A percentile compares a stretch with the other conserved stretches of the same genome.
These are phyloP conservation scores for Pythium periplocum DNA, from an alignment of 352 stramenopile species.

Conservation along the genomic window DNA sequence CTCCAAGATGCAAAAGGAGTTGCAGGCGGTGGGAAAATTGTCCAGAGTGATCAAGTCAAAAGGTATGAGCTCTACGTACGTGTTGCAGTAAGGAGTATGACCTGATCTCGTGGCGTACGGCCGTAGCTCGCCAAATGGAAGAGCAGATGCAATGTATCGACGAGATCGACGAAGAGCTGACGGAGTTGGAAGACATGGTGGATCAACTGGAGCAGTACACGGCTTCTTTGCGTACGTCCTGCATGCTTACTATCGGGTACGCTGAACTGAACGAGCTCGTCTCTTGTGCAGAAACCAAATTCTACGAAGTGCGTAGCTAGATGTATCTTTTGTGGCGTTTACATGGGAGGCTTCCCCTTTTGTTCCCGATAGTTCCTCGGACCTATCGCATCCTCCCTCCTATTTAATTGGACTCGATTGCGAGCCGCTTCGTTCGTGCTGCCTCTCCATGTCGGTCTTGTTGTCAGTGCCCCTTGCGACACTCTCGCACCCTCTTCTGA, in stretches of 20 bases:
- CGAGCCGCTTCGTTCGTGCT: too few relatives aligned
- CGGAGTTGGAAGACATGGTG: constrained; percentile 83
- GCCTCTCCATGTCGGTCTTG: too few relatives aligned
- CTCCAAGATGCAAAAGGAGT: constrained; percentile 46
- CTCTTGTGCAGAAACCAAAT: constrained; percentile 54
- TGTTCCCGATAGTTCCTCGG: too few relatives aligned
- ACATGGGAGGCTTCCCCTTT: too few relatives aligned
- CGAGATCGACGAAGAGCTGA: constrained; percentile 81
- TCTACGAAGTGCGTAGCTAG: constrained; percentile 39
- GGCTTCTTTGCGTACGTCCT: constrained; percentile 49
- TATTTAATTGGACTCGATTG: not conserved
- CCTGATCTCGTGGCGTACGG: not conserved
- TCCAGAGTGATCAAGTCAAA: constrained; percentile 62
- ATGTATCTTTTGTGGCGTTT: too few relatives aligned
- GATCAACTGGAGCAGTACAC: constrained; percentile 83
- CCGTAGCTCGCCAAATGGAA: constrained; percentile 42
- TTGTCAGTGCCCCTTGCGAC: too few relatives aligned
- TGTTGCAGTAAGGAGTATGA: not conserved
- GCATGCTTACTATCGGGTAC: not conserved
- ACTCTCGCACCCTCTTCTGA: too few relatives aligned
- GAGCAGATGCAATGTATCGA: constrained; percentile 79
- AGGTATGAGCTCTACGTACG: constrained; percentile 27
- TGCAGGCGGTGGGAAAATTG: constrained; percentile 52
- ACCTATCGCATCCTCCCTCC: not conserved
- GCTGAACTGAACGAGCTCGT: not conserved